A percentile compares a stretch with the other conserved stretches of the same genome.
Evolutionary conservation across 331 rosid species (phyloP).

Genomic region (Malus hybrid): DNA sequence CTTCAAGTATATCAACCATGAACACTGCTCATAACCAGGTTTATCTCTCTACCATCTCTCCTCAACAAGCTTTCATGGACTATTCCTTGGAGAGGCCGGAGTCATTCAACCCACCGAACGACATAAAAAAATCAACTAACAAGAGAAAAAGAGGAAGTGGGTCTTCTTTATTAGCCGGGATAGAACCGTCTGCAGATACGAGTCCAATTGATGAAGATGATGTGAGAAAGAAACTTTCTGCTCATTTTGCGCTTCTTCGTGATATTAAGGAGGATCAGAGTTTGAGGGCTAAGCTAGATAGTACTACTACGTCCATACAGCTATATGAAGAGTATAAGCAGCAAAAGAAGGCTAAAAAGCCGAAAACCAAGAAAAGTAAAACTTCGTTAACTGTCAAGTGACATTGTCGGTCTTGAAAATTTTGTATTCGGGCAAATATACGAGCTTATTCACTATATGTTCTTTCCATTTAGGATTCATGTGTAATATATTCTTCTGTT

Average conservation of each 20-base stretch:
- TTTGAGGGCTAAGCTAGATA: constrained; percentile 59
- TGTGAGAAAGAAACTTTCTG: constrained; percentile 42
- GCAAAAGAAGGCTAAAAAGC: constrained; percentile 32
- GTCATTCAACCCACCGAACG: constrained; percentile 33
- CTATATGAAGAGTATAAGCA: constrained; percentile 60
- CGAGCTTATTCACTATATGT: not conserved
- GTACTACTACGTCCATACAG: constrained; percentile 38
- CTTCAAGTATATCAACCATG: constrained; percentile 57
- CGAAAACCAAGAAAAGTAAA: constrained; percentile 10
- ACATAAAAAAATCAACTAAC: constrained; percentile 27
- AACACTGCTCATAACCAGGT: constrained; percentile 48
- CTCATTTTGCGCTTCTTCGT: constrained; percentile 53
- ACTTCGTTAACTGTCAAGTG: not conserved
- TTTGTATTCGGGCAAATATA: not conserved
- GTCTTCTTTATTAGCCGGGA: constrained; percentile 17
- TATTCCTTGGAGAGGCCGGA: constrained; percentile 52
- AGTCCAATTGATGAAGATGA: constrained; percentile 42
- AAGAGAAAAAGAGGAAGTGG: constrained; percentile 41
- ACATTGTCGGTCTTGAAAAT: not conserved
- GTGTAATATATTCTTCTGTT: not conserved
- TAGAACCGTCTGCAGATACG: constrained; percentile 14
- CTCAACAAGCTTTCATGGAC: constrained; percentile 67
- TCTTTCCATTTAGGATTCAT: not conserved
- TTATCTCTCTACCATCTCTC: constrained; percentile 45
- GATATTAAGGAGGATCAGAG: constrained; percentile 73